Evolutionary conservation across 2,329 filamentous ascomycete genomes (phyloP).

Genomic region (Coleophoma eucalyptorum): DNA sequence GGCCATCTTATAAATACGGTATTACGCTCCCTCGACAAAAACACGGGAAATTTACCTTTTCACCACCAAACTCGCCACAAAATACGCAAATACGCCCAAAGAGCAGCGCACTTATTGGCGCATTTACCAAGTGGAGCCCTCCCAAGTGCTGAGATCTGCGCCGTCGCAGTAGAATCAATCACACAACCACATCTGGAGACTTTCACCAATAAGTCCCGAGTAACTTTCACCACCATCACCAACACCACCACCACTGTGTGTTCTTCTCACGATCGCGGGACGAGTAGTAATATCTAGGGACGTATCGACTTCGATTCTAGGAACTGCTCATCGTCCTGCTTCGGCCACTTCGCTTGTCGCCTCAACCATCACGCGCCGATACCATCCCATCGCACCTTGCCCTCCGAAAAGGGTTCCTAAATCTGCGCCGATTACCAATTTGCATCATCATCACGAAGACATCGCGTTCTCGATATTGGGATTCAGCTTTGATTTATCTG

Average conservation of each 20-base stretch:
- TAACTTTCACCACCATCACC: neutral
- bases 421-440: constrained; percentile 1
- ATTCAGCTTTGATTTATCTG: neutral
- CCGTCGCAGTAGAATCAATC: no score
- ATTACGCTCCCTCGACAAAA: no score
- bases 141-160: no score
- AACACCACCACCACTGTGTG: constrained; percentile 1
- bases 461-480: neutral
- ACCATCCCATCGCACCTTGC: neutral
- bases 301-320: neutral
- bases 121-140: no score
- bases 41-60: no score
- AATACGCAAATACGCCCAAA: no score
- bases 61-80: no score
- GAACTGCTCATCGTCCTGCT: neutral
- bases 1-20: no score
- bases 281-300: neutral
- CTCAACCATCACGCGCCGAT: neutral
- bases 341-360: neutral
- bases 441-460: neutral
- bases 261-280: constrained; percentile 1
- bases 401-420: neutral
- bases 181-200: neutral
- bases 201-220: neutral
- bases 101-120: no score